Evolutionary conservation across 129 eudicot species (phyloP).

Genomic region (Escallonia herrerae): DNA sequence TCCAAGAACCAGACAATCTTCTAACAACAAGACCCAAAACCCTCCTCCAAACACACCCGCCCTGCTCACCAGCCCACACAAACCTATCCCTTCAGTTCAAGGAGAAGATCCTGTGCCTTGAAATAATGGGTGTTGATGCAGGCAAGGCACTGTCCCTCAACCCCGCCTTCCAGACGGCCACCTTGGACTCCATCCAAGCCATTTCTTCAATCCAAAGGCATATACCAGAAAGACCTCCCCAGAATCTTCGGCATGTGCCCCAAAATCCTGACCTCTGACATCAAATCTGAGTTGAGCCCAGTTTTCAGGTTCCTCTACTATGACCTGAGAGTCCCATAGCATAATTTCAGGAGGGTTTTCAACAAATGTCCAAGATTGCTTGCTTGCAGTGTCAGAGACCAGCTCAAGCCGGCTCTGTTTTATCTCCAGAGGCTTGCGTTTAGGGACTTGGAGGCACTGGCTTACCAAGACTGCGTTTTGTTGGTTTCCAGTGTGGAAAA

Average conservation of each 20-base stretch:
- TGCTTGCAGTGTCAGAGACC: constrained; percentile 62
- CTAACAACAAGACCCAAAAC: constrained; percentile 49
- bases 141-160: constrained; percentile 76
- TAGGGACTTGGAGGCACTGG: constrained; percentile 50
- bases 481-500: constrained; percentile 81
- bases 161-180: constrained; percentile 59
- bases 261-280: constrained; percentile 49
- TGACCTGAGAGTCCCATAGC: constrained; percentile 61
- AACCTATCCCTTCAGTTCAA: constrained; percentile 79
- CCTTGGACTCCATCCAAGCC: constrained; percentile 53
- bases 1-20: constrained; percentile 14
- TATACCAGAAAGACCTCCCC: constrained; percentile 70
- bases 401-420: constrained; percentile 71
- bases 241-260: constrained; percentile 95
- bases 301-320: constrained; percentile 58
- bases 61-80: constrained; percentile 51
- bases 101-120: constrained; percentile 85
- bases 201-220: constrained; percentile 77
- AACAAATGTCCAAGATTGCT: constrained; percentile 89
- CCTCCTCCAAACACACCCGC: constrained; percentile 69
- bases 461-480: constrained; percentile 68
- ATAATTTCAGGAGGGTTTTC: constrained; percentile 48
- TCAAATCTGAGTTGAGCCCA: constrained; percentile 53
- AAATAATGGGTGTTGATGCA: constrained; percentile 88
- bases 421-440: constrained; percentile 76